Base-by-base conservation (phyloP, 176 grass and related monocot genomes). In the Miscanthus lutarioriparius region DNA sequence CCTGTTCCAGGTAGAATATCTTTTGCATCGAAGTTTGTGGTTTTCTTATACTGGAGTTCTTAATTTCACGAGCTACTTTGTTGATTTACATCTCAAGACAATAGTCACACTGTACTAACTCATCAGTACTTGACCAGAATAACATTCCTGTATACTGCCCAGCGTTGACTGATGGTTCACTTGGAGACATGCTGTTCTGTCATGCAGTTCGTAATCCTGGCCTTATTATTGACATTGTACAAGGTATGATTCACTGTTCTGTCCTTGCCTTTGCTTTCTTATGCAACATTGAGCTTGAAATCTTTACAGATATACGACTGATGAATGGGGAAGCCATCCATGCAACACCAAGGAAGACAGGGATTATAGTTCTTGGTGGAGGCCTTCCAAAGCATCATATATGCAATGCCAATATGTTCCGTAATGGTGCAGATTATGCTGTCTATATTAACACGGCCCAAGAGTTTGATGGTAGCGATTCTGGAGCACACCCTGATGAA, bases 381-480 rank as follows among this genome's bases (percentile, higher is more conserved):
- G 96, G 96, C 38, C 87, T 95, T 72, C 93, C 91, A 17, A 98
- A 98, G 74, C 96, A 98, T 80, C 96, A 98, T 71, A 95, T 98
- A 84, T 93, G 93, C 80, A 98, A 98, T 83, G 96, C 96, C 61
- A 98, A 98, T 88, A 98, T 98, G 96, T 89, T 98, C 39, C 89
- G 96, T 9, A 98, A 98, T 80, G 96, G 96, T 41, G 87, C 96
- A 23, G 96, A 98, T 58, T 98, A 93, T 92, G 96, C 89, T 54
- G 96, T 98, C 47, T 98, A 93, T 59, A 90, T 98, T 64, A 98
- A 98, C 85, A 98, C 96, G n/a, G 96, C 89, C 77, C 91, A 98
- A 82, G 93, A 98, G 73, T 98, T 95, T 83, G 96, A 98, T 90
- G 96, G 96, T 54, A 98, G 96, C 81, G 96, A 98, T 66, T 98